Base-by-base conservation (phyloP, 2,329 filamentous ascomycete genomes). In the Cladophialophora exuberans region DNA sequence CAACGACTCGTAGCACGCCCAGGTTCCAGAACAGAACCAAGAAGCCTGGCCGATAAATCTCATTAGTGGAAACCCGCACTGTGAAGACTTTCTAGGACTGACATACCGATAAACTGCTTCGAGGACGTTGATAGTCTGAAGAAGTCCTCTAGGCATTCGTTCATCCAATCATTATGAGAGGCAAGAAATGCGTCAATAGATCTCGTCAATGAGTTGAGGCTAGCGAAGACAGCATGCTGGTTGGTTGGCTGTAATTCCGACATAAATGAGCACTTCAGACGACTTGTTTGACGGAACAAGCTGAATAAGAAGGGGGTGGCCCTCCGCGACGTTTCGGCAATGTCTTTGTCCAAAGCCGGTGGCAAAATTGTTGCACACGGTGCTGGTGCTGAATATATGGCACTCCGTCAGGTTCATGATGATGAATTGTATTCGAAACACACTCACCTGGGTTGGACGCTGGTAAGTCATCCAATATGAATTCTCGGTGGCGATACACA, bases 51-150 rank as follows among this genome's bases (percentile, higher is more conserved):
- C 6, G 7, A 35, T 6, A 35, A 49, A 13, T 9, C 20, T 15
- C 7, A 20, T 49, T 26, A 38, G 31, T 6, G 30, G n/a, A 13
- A 26, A 7, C 20, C 6, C 22, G 45, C 15, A 22, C 18, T 26
- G 28, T 31, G 28, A 31, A 31, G 28, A 31, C n/a, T n/a, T n/a
- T n/a, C n/a, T n/a, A n/a, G n/a, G n/a, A n/a, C n/a, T 31, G 23
- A 49, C 46, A 39, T 25, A 49, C 46, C 46, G 4, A 20, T 33
- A 38, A 22, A 49, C 20, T 49, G 46, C 18, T 49, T 49, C 20
- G 46, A 49, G 6, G 26, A 33, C 3, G 25, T 38, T 17, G 46
- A 49, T 9, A 49, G 11, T 23, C 22, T 30, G 17, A 26, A 6
- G 17, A 47, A 47, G 22, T 6, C 20, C n/a, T 5, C 6, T 4